These are phyloP conservation scores for Zasmidium citrigriseum DNA, from an alignment of 2,329 filamentous ascomycete genomes.

Conservation along the genomic window DNA sequence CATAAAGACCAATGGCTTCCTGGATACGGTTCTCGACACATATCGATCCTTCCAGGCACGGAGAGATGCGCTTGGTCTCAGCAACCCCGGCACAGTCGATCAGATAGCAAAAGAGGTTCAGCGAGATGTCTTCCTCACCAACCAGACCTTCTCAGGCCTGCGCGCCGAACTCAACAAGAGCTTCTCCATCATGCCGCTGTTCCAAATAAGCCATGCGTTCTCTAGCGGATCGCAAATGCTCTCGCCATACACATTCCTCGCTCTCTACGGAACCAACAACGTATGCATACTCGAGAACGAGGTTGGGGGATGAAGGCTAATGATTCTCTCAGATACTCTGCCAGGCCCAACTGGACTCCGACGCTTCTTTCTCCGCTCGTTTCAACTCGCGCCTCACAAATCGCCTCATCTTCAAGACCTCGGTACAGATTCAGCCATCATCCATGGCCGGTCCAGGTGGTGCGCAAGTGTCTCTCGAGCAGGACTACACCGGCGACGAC, in stretches of 20 bases:
- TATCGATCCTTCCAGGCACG: slow-evolving; percentile 80
- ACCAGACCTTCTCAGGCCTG: slow-evolving; percentile 94
- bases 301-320: slow-evolving; percentile 15
- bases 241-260: slow-evolving; percentile 93
- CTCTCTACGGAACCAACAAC: slow-evolving; percentile 89
- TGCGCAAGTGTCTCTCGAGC: slow-evolving; percentile 90
- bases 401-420: slow-evolving; percentile 80
- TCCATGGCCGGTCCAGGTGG: slow-evolving; percentile 61
- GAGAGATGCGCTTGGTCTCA: slow-evolving; percentile 82
- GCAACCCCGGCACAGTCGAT: slow-evolving; percentile 92
- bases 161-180: slow-evolving; percentile 96
- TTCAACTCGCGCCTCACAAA: slow-evolving; percentile 91
- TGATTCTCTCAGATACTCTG: slow-evolving; percentile 71
- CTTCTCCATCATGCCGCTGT: slow-evolving; percentile 89
- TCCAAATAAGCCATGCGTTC: slow-evolving; percentile 97
- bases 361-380: slow-evolving; percentile 80
- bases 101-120: slow-evolving; percentile 87
- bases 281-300: slow-evolving; percentile 48
- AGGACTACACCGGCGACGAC: slow-evolving; percentile 91
- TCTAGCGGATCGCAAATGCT: slow-evolving; percentile 86
- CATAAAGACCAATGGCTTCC: slow-evolving; percentile 28
- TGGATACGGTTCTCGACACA: slow-evolving; percentile 57
- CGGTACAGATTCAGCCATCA: slow-evolving; percentile 75
- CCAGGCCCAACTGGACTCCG: slow-evolving; percentile 93
- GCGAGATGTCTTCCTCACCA: slow-evolving; percentile 93